phyloP scores from a whole-genome alignment of 371 early-diverging fungal species.

The Zopfochytrium polystomum region DNA sequence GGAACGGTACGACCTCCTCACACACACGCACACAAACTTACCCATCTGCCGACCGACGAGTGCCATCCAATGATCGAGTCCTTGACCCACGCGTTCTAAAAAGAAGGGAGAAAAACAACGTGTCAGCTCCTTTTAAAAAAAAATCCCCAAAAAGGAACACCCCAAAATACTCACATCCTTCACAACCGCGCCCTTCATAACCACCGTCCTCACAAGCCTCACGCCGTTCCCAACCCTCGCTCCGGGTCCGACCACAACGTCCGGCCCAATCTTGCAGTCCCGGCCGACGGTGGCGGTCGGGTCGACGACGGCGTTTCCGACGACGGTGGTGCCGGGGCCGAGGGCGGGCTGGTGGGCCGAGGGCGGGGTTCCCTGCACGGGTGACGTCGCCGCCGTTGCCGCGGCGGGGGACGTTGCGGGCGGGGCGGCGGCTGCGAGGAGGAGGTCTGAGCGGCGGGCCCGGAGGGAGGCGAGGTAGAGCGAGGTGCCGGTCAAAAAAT shows the following conservation, averaged over 20 bases:
- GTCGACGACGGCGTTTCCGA: slow-evolving; percentile 87
- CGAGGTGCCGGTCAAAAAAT: slow-evolving; percentile 94
- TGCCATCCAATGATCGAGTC: slow-evolving; percentile 97
- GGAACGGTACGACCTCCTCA: not conserved
- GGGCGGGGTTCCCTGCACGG: too few species aligned
- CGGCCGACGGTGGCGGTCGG: slow-evolving; percentile 88
- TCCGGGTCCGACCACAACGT: slow-evolving; percentile 92
- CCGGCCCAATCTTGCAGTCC: slow-evolving; percentile 92
- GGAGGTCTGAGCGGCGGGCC: slow-evolving; percentile 64
- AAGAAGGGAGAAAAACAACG: not conserved
- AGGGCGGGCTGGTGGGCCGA: too few species aligned
- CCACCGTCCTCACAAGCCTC: slow-evolving; percentile 83
- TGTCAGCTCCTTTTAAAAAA: not conserved
- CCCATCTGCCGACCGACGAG: slow-evolving; percentile 89
- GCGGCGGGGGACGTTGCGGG: slow-evolving; percentile 48
- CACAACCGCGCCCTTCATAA: slow-evolving; percentile 83
- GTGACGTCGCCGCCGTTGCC: too few species aligned
- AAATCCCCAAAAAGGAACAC: slow-evolving; percentile 11
- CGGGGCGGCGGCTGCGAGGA: not conserved
- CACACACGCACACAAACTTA: slow-evolving; percentile 11
- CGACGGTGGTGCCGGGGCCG: slow-evolving; percentile 18
- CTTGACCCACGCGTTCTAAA: slow-evolving; percentile 74
- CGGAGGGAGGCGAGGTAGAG: slow-evolving; percentile 79
- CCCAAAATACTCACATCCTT: slow-evolving; percentile 55
- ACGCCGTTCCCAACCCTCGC: slow-evolving; percentile 94